Evolutionary conservation across 129 eudicot genomes (phyloP), one percentile per base, ranked within the genome.

Genomic region (Rutidosis leptorrhynchoides): DNA sequence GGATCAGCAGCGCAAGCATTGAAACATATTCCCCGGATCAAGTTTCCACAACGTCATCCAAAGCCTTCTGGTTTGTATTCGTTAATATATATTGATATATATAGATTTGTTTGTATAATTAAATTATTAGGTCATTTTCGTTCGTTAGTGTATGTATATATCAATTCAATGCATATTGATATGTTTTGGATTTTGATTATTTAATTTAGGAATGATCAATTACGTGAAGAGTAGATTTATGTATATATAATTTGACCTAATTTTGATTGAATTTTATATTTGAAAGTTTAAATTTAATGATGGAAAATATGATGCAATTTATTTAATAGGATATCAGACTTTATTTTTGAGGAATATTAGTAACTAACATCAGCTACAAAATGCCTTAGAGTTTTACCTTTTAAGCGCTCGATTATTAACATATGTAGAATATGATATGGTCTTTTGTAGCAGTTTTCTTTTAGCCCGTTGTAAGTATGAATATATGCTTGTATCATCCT

Each of bases 21-120:
- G 91, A 90, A 90, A 83, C 78, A 95, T 61, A 82, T 90, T 35
- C 97, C 97, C 6, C 95, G 82, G 74, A 90, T 90, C 83, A 84
- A 86, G 73, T 90, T 90, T 48, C 97, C 95, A 1, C 84, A 70
- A 69, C 82, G 95, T 52, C 95, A 82, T 80, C 79, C 83, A 28
- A 80, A 82, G 71, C 74, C 90, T 7, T 53, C 90, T 53, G 87
- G 87, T 85, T 76, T 48, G 42, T 58, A 2, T 46, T 46, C 42
- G 19, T 65, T 5, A 43, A 15, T 14, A 3, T 57, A 0, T 53
- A 1, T 54, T 16, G 52, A 14, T 56, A 72, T 27, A 14, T 29
- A 33, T 61, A 59, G 23, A 65, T 61, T 59, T 52, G 51, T 42
- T 3, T 42, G 20, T 62, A 35, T 42, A 10, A 33, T 24, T 68